Conservation (phyloP, 257 asterid species). For the Solanum chilense region DNA sequence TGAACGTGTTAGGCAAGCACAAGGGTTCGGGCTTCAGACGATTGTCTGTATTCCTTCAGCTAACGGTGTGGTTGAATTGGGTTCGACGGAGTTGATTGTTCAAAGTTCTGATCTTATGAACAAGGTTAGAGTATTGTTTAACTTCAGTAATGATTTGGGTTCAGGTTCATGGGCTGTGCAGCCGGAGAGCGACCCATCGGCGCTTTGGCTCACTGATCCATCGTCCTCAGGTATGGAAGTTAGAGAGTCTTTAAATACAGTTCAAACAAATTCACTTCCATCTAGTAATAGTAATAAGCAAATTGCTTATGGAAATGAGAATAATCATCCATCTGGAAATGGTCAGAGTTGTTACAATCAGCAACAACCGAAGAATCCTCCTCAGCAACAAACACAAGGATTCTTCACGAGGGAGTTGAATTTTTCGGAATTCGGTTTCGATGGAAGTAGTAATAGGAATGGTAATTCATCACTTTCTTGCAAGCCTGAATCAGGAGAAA, state of each 20-base stretch:
- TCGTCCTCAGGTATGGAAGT: background rate
- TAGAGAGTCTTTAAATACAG: background rate
- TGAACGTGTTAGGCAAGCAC: constrained; percentile 11
- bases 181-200: constrained; percentile 18
- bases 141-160: constrained; percentile 4
- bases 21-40: constrained; percentile 10
- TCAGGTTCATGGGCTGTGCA: constrained; percentile 17
- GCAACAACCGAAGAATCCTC: background rate
- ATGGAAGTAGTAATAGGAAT: background rate
- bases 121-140: constrained; percentile 15
- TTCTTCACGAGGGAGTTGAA: constrained; percentile 4
- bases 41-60: constrained; percentile 16
- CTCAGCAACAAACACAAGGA: background rate
- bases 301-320: background rate
- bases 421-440: constrained; percentile 5
- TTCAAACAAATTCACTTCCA: background rate
- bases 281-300: constrained; percentile 1
- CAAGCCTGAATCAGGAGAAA: constrained; percentile 16
- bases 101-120: constrained; percentile 12
- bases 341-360: background rate
- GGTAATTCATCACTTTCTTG: constrained; percentile 1
- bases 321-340: background rate
- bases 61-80: constrained; percentile 24
- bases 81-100: constrained; percentile 14
- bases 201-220: constrained; percentile 19